Evolutionary conservation across 805 yeast species (phyloP).

Genomic region (Barnettozyma botsteinii): DNA sequence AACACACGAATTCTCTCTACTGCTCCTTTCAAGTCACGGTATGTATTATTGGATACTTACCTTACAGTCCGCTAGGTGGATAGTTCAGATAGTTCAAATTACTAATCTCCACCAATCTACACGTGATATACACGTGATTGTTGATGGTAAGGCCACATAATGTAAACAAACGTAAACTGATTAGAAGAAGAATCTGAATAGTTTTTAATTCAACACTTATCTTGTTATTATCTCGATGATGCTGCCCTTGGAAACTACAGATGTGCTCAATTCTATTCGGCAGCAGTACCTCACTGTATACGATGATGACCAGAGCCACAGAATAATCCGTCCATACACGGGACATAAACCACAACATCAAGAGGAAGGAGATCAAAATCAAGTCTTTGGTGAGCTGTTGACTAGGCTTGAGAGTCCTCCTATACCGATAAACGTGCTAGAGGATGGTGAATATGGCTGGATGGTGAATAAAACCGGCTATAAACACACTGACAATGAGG

Average conservation of each 20-base stretch:
- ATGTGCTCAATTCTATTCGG: constrained; percentile 19
- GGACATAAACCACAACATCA: background rate
- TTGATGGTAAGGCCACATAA: no score
- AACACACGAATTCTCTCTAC: background rate
- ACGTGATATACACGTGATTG: no score
- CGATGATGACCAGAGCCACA: constrained; percentile 22
- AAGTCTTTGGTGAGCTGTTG: constrained; percentile 12
- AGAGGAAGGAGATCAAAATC: constrained; percentile 1
- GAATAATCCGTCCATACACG: constrained; percentile 21
- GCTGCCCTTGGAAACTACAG: constrained; percentile 10
- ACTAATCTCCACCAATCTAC: no score
- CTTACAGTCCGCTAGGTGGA: no score
- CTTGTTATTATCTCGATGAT: no score
- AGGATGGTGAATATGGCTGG: constrained; percentile 15
- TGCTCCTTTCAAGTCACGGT: no score
- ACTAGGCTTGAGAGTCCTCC: constrained; percentile 25
- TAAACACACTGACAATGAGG: background rate
- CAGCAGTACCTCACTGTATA: constrained; percentile 16
- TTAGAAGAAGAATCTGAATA: no score
- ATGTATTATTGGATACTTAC: no score
- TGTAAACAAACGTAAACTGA: no score
- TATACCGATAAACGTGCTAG: constrained; percentile 25
- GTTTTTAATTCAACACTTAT: no score
- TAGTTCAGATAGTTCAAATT: no score
- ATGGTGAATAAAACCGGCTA: background rate